Conservation (phyloP, 2,329 filamentous ascomycete genomes). For the Diaporthe sp. region DNA sequence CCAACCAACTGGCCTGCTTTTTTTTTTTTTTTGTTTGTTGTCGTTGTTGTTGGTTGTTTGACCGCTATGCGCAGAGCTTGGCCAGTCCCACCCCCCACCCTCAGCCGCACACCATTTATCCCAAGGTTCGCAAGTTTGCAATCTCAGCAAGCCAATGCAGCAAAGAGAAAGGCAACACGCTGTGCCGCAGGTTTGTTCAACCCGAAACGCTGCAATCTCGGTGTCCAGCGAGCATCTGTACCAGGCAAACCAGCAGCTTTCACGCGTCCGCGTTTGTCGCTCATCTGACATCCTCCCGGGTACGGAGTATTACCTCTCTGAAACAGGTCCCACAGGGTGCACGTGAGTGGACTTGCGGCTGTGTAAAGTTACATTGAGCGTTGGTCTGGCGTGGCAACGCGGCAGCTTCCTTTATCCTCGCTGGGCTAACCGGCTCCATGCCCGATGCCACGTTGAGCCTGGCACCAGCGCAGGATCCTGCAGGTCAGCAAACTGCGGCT, state of each 20-base stretch:
- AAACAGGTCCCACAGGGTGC: background rate
- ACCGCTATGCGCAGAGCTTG: conserved; percentile 18
- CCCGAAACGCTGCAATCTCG: background rate
- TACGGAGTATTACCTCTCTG: background rate
- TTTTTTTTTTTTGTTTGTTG: no score
- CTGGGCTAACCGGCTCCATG: background rate
- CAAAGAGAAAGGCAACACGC: background rate
- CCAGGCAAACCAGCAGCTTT: background rate
- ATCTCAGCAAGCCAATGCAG: background rate
- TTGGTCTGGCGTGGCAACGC: conserved; percentile 14
- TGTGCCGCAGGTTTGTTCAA: background rate
- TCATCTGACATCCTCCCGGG: background rate
- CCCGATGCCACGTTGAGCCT: background rate
- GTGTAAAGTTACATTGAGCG: conserved; percentile 18
- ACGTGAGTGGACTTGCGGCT: conserved; percentile 7
- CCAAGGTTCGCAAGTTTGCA: background rate
- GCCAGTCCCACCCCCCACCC: conserved; percentile 7
- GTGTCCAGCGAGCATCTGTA: background rate
- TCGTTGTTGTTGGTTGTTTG: conserved; percentile 10
- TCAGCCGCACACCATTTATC: conserved; percentile 19
- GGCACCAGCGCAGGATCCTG: conserved; percentile 16
- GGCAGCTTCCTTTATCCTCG: conserved; percentile 2
- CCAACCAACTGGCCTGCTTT: background rate
- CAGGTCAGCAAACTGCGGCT: conserved; percentile 14
- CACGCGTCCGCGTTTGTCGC: background rate